Evolutionary conservation across 148 eudicot genomes (phyloP).

Genomic region (Chenopodium formosanum): DNA sequence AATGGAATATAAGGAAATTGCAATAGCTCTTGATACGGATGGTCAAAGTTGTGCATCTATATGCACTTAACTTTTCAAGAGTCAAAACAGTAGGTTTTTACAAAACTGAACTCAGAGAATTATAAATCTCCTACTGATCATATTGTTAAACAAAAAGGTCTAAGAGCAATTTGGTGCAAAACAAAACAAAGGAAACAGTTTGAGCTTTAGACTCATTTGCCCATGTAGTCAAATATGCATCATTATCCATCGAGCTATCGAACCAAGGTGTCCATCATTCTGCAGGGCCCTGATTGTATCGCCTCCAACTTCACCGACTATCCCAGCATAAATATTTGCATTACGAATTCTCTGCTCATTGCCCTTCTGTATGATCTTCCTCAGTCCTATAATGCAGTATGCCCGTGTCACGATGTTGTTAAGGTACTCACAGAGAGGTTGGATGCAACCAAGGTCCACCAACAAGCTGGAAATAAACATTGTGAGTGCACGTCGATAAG

Average conservation of each 20-base stretch:
- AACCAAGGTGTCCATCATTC: neutral
- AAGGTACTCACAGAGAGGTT: neutral
- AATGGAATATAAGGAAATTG: too few species aligned
- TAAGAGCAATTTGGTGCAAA: neutral
- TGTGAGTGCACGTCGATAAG: neutral
- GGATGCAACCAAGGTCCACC: neutral
- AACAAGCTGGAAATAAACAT: neutral
- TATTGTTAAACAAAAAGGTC: neutral
- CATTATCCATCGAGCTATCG: neutral
- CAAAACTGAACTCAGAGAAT: neutral
- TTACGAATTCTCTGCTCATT: neutral
- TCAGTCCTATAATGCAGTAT: neutral
- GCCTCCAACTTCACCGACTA: neutral
- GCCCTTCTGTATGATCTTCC: neutral
- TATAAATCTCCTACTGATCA: neutral
- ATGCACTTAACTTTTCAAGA: neutral
- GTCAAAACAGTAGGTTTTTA: neutral
- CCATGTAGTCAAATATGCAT: neutral
- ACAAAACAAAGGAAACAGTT: neutral
- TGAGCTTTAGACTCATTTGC: neutral
- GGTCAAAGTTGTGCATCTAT: neutral
- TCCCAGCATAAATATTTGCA: neutral
- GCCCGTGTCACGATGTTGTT: neutral
- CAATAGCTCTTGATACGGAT: neutral
- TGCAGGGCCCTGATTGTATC: neutral